These are phyloP conservation scores for Xylaria castorea DNA, from an alignment of 495 filamentous ascomycete genomes.

Conservation along the genomic window DNA sequence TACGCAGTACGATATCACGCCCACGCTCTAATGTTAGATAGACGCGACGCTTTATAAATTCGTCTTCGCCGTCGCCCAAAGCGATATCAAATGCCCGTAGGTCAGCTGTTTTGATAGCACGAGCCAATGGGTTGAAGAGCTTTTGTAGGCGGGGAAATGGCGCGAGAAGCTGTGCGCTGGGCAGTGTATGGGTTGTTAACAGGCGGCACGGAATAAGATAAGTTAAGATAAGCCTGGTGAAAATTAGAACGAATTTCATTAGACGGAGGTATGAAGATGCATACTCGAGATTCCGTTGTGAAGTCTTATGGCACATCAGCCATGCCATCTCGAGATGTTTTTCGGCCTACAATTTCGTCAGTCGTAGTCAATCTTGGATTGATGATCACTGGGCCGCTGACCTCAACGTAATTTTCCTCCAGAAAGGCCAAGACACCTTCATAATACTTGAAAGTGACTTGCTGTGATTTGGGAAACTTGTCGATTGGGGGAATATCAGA, in stretches of 20 bases:
- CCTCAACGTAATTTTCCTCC: conserved; percentile 86
- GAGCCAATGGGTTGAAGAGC: conserved; percentile 77
- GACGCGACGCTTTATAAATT: conserved; percentile 93
- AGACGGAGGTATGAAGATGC: conserved; percentile 31
- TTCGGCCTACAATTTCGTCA: conserved; percentile 66
- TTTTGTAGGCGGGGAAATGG: conserved; percentile 77
- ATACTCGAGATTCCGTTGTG: conserved; percentile 80
- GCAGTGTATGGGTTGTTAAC: conserved; percentile 83
- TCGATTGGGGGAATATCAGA: conserved; percentile 78
- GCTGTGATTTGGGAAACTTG: conserved; percentile 82
- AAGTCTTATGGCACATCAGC: conserved; percentile 72
- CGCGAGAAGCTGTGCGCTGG: conserved; percentile 70
- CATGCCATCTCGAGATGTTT: conserved; percentile 78
- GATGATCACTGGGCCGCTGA: conserved; percentile 38
- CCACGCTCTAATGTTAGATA: conserved; percentile 93
- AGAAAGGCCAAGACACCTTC: conserved; percentile 87
- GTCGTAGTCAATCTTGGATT: neutral
- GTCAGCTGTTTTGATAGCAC: conserved; percentile 80
- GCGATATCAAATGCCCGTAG: conserved; percentile 85
- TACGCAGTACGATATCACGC: conserved; percentile 87
- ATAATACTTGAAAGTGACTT: conserved; percentile 97
- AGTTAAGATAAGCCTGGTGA: conserved; percentile 80
- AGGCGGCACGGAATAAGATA: conserved; percentile 94
- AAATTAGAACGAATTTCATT: conserved; percentile 36
- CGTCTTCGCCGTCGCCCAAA: conserved; percentile 77